Conservation (phyloP, 2,329 filamentous ascomycete species). For the Diaporthe humulicola region DNA sequence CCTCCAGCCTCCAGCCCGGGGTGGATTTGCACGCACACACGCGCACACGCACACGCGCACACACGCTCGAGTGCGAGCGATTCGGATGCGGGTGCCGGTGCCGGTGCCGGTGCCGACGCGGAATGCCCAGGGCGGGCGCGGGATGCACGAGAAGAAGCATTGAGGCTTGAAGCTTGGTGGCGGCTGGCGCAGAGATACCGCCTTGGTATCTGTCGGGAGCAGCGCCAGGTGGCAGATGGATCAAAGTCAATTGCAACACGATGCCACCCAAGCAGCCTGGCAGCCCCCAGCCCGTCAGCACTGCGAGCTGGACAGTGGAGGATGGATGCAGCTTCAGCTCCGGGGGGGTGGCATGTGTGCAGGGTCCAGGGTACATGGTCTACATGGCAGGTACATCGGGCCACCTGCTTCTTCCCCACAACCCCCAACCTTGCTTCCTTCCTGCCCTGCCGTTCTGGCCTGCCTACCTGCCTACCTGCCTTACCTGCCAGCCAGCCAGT, state of each 20-base stretch:
- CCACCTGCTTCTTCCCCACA: not conserved
- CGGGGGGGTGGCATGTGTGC: not conserved
- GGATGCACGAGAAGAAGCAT: conserved; percentile 7
- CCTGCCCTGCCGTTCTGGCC: not conserved
- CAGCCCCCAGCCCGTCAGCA: not conserved
- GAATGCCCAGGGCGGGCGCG: not conserved
- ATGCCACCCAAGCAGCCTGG: not conserved
- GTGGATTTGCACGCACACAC: not conserved
- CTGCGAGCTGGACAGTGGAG: not conserved
- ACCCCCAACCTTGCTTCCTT: not conserved
- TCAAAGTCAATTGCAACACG: conserved; percentile 21
- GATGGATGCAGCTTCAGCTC: not conserved
- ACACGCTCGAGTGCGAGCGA: not conserved
- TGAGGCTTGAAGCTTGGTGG: conserved; percentile 30
- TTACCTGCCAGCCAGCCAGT: too few species aligned
- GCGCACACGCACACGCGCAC: not conserved
- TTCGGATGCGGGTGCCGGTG: not conserved
- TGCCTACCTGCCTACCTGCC: too few species aligned
- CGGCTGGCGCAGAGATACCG: conserved; percentile 22
- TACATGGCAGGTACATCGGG: conserved; percentile 6
- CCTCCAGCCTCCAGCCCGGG: too few species aligned
- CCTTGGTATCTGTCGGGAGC: conserved; percentile 19
- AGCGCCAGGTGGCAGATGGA: not conserved
- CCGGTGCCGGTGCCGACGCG: not conserved
- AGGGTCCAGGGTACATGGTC: not conserved